phyloP scores from a whole-genome alignment of 2,329 filamentous ascomycete genomes.

The Arthrinium phaeospermum region DNA sequence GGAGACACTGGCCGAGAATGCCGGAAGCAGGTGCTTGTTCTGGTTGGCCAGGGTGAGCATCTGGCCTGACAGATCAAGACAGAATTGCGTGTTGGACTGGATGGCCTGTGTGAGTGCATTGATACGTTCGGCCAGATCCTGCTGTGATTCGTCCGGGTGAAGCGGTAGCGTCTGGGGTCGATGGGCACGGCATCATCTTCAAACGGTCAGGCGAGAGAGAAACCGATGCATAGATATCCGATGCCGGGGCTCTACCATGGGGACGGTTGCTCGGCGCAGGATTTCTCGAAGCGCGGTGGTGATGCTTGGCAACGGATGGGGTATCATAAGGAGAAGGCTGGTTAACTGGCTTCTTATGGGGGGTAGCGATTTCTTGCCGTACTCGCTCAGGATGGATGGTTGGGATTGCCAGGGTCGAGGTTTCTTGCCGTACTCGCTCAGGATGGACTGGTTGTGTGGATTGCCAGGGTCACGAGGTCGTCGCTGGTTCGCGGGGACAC shows the following conservation, averaged over 20 bases:
- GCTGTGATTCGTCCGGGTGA: conserved; percentile 23
- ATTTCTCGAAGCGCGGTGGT: background rate
- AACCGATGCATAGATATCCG: background rate
- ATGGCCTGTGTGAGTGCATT: conserved; percentile 23
- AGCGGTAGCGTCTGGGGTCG: conserved; percentile 21
- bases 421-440: background rate
- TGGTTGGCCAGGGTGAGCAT: conserved; percentile 27
- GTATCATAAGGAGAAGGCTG: background rate
- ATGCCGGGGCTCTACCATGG: background rate
- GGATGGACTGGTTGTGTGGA: background rate
- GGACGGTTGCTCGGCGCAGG: background rate
- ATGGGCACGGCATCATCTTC: conserved; percentile 24
- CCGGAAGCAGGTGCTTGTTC: conserved; percentile 26
- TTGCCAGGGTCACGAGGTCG: background rate
- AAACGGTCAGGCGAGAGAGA: conserved; percentile 14
- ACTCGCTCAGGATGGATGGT: background rate
- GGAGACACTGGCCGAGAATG: conserved; percentile 21
- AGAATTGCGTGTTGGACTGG: conserved; percentile 23
- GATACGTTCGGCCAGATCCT: conserved; percentile 27
- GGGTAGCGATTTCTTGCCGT: background rate
- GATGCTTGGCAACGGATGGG: background rate
- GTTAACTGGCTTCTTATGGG: background rate
- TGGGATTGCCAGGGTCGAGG: background rate
- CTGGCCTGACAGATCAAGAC: conserved; percentile 26
- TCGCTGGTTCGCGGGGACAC: background rate